Evolutionary conservation across 2,329 filamentous ascomycete genomes (phyloP).

Genomic region (Fusarium oxysporum): DNA sequence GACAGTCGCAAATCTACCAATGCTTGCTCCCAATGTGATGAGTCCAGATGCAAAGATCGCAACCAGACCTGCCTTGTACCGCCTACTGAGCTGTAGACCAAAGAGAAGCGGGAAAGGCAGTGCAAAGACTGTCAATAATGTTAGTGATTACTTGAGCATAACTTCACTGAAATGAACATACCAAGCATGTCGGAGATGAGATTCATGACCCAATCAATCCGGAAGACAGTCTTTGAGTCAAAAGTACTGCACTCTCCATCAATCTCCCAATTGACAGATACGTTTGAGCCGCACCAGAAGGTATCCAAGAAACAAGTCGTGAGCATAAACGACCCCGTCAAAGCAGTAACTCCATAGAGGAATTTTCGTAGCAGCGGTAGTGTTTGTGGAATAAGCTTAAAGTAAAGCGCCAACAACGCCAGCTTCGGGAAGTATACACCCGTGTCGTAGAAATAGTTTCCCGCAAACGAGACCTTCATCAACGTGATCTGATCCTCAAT

Average conservation of each 20-base stretch:
- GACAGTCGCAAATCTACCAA: slow-evolving; percentile 34
- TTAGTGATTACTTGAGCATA: not conserved
- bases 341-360: slow-evolving; percentile 34
- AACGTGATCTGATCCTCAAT: slow-evolving; percentile 32
- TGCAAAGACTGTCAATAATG: slow-evolving; percentile 8
- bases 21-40: slow-evolving; percentile 35
- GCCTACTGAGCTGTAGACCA: slow-evolving; percentile 30
- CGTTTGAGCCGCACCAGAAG: slow-evolving; percentile 47
- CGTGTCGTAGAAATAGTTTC: slow-evolving; percentile 50
- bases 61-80: slow-evolving; percentile 29
- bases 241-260: slow-evolving; percentile 42
- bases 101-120: slow-evolving; percentile 32
- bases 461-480: slow-evolving; percentile 46
- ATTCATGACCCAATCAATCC: slow-evolving; percentile 48
- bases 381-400: slow-evolving; percentile 43
- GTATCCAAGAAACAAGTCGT: slow-evolving; percentile 46
- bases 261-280: slow-evolving; percentile 45
- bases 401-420: slow-evolving; percentile 47
- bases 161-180: not conserved
- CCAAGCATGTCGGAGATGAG: slow-evolving; percentile 34
- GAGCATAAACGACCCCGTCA: slow-evolving; percentile 41
- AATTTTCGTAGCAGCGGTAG: slow-evolving; percentile 41
- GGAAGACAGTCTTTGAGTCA: slow-evolving; percentile 44
- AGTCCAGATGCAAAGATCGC: slow-evolving; percentile 35
- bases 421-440: slow-evolving; percentile 48